These are phyloP conservation scores for Aechmea fasciata DNA, from an alignment of 176 grass and related monocot species.

Conservation along the genomic window DNA sequence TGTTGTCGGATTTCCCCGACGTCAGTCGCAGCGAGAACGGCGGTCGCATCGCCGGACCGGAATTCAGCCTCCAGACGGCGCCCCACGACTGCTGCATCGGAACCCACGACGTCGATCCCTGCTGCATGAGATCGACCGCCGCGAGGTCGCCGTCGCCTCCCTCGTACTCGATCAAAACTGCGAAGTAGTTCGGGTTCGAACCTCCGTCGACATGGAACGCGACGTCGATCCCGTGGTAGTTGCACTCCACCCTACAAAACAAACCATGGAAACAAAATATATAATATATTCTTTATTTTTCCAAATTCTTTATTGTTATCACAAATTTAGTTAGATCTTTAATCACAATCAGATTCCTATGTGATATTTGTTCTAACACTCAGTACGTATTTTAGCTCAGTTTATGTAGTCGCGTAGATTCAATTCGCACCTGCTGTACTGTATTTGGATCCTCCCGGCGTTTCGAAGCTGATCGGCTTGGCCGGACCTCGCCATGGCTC, in stretches of 20 bases:
- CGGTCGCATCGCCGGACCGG: conserved; percentile 6
- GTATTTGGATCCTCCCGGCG: conserved; percentile 45
- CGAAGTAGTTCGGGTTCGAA: conserved; percentile 77
- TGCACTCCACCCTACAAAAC: conserved; percentile 58
- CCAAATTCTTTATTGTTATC: too few species aligned
- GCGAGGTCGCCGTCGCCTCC: conserved; percentile 63
- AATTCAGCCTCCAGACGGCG: conserved; percentile 45
- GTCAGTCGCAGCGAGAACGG: conserved; percentile 56
- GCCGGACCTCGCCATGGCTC: conserved; percentile 45
- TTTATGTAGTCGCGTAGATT: too few species aligned
- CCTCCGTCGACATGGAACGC: conserved; percentile 59
- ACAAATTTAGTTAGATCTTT: too few species aligned
- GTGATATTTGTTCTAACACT: too few species aligned
- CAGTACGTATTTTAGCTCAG: background rate
- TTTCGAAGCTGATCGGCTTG: conserved; percentile 48
- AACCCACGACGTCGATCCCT: conserved; percentile 14
- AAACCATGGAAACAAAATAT: background rate
- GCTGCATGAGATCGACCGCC: conserved; percentile 49
- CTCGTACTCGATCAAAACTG: conserved; percentile 58
- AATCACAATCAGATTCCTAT: too few species aligned
- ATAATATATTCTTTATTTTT: background rate
- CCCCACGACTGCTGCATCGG: conserved; percentile 59
- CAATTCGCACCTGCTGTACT: conserved; percentile 35
- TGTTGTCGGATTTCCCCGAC: conserved; percentile 35
- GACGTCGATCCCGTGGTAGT: conserved; percentile 47